Base-by-base conservation (phyloP, 129 eudicot genomes). In the Escallonia herrerae region DNA sequence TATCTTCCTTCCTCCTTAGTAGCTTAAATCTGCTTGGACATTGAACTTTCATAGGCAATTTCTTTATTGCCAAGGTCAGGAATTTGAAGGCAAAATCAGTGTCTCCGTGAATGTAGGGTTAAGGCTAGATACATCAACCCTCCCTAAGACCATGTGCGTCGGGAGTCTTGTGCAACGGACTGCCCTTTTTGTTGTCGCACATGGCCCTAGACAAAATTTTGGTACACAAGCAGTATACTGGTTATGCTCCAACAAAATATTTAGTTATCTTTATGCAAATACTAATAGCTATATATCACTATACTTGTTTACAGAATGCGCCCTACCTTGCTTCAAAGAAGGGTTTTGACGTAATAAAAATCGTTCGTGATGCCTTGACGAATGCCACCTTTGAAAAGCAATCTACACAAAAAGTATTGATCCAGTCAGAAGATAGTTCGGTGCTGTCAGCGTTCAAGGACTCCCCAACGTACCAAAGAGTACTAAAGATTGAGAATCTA, bases 341-440 rank as follows among this genome's bases (percentile, higher is more conserved):
- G 63, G 90, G 90, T n/a, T 82, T 89, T 0, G 90, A 81, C 81
- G 69, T 94, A 13, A 71, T 84, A 9, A 72, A 63, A 3, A 69
- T 78, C 1, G 84, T 84, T 64, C 70, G 64, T 6, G 49, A 8
- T 0, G 90, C 97, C 13, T 79, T 89, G 38, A 79, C 69, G 46
- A 84, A 94, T 12, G 90, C 90, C 13, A 78, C 82, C 43, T 64
- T 89, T 33, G 84, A 94, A 69, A 77, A 84, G 22, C 82, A 84
- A 72, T 8, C 85, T 4, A 68, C 72, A 8, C 95, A 81, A 60
- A 76, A 74, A 68, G 86, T 94, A 59, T 40, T 94, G 57, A 89
- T 94, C 70, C 86, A 83, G 60, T 89, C 97, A 0, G 93, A 80
- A 12, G 99, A 94, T 73, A 89, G 79, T 4, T 85, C 91, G 0